Evolutionary conservation across 306 rosid species (phyloP), one percentile per base, ranked within the genome.

Genomic region (Acmispon strigosus): DNA sequence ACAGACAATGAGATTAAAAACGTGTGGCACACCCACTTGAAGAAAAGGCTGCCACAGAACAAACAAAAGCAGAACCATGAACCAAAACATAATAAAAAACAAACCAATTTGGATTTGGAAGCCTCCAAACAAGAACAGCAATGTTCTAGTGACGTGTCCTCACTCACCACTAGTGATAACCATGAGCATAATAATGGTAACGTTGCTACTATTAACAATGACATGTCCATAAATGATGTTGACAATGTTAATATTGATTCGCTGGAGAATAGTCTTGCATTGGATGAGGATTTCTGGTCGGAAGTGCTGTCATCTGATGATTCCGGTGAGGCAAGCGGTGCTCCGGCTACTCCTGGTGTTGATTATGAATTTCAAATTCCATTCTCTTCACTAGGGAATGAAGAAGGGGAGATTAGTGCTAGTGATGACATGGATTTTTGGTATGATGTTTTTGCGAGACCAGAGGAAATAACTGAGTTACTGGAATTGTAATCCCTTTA

Each of bases 21-120:
- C 58, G 96, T 93, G 10, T 93, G 98, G 98, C 93, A 93, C 82
- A 90, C 98, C 45, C 96, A 88, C 61, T 74, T 93, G 80, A 93
- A 93, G 77, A 93, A 88, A 81, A 93, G 83, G 75, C 74, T 88
- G 43, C 80, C 62, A 36, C 81, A 80, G 47, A 4, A 73, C 68
- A 59, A 74, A 29, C 57, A 73, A 14, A 20, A 12, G 4, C 42
- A 65, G 43, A 36, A 19, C 16, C 32, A 27, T 8, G 54, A 54
- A 29, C 24, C 56, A 60, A 72, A 74, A 80, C 61, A 51, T 47
- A 70, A 20, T 19, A 37, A 71, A 69, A 63, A 63, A 63, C 62
- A 67, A 61, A 29, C 59, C 10, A 63, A 70, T 41, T 51, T 77
- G 76, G 61, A 77, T 41, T 8, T 49, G 2, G 53, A 18, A 16